Conservation (phyloP, 1,284 basidiomycete species). For the Cutaneotrichosporon daszewskae region DNA sequence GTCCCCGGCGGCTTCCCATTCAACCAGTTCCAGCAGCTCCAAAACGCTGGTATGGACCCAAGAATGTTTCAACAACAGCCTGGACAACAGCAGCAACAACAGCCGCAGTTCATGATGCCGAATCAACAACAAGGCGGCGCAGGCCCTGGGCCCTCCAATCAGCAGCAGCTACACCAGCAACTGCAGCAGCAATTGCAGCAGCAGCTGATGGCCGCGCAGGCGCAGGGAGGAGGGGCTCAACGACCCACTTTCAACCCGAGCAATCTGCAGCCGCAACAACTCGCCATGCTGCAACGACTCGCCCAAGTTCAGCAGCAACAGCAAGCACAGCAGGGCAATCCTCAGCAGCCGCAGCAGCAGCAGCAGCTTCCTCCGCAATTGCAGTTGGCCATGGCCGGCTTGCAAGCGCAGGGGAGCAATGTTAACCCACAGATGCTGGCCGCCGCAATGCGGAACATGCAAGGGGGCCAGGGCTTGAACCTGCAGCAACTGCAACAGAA, state of each 20-base stretch:
- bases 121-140: conserved; percentile 19
- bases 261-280: conserved; percentile 25
- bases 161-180: conserved; percentile 12
- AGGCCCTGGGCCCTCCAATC: conserved; percentile 23
- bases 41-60: conserved; percentile 18
- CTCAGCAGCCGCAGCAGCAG: conserved; percentile 1
- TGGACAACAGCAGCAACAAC: conserved; percentile 20
- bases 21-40: conserved; percentile 12
- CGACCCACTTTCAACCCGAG: conserved; percentile 15
- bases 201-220: conserved; percentile 8
- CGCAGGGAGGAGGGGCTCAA: conserved; percentile 1
- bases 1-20: conserved; percentile 11
- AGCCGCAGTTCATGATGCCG: not conserved
- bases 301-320: conserved; percentile 17
- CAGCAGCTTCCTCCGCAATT: conserved; percentile 13
- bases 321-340: conserved; percentile 25
- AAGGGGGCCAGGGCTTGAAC: conserved; percentile 7
- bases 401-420: conserved; percentile 12
- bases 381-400: conserved; percentile 27
- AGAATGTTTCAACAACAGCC: conserved; percentile 22
- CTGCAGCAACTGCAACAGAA: conserved; percentile 16
- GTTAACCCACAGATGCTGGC: conserved; percentile 17
- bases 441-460: conserved; percentile 13
- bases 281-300: conserved; percentile 28
- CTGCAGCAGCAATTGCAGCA: conserved; percentile 8